Conservation (phyloP, 1,284 basidiomycete genomes). For the Gomphus bonarii region DNA sequence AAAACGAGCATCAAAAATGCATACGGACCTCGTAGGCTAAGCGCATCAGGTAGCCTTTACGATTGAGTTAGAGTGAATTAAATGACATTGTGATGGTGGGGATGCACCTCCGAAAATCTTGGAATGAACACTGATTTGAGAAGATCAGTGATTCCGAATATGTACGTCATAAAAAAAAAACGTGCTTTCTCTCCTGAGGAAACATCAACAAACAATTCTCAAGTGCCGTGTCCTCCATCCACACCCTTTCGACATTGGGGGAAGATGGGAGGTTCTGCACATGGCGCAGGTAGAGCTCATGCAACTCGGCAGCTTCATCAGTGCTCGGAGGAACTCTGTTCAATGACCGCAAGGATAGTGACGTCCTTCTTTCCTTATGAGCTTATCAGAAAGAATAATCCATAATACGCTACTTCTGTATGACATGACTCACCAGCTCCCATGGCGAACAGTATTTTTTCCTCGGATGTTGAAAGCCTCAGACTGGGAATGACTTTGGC, state of each 20-base stretch:
- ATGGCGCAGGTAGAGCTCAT: conserved; percentile 53
- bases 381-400: conserved; percentile 19
- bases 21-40: conserved; percentile 52
- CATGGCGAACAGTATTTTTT: conserved; percentile 49
- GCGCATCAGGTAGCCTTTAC: conserved; percentile 45
- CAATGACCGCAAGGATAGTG: conserved; percentile 45
- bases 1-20: not conserved
- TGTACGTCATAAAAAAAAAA: conserved; percentile 7
- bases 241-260: conserved; percentile 36
- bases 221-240: conserved; percentile 55
- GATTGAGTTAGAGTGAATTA: not conserved
- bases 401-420: not conserved
- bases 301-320: conserved; percentile 55
- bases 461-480: conserved; percentile 49
- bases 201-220: conserved; percentile 76
- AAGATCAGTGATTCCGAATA: not conserved
- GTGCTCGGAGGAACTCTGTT: conserved; percentile 64
- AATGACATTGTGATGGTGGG: not conserved
- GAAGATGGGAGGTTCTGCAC: conserved; percentile 27
- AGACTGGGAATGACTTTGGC: conserved; percentile 60
- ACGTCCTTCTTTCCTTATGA: conserved; percentile 46
- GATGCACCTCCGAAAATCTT: conserved; percentile 64
- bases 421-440: conserved; percentile 46
- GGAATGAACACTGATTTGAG: conserved; percentile 50
- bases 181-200: conserved; percentile 76